Evolutionary conservation across 345 rosid genomes (phyloP).

Genomic region (Hibiscus syriacus): DNA sequence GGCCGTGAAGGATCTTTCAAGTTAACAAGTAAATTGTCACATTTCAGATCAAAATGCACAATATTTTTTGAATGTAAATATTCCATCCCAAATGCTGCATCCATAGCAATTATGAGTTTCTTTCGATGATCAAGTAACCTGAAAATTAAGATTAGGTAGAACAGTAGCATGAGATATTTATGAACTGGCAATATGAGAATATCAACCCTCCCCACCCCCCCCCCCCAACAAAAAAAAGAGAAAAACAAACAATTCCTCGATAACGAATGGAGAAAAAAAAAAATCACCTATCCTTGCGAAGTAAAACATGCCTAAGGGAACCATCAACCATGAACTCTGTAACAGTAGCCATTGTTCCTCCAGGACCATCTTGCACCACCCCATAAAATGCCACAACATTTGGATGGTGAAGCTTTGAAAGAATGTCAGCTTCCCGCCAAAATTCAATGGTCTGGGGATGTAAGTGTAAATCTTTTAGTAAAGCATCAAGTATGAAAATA

Average conservation of each 20-base stretch:
- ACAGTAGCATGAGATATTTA: neutral
- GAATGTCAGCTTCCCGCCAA: conserved; percentile 91
- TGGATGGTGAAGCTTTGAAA: conserved; percentile 91
- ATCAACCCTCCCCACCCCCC: neutral
- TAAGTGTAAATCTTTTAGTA: neutral
- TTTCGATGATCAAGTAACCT: conserved; percentile 71
- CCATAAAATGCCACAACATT: conserved; percentile 97
- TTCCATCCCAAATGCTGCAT: conserved; percentile 89
- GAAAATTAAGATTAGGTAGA: conserved; percentile 14
- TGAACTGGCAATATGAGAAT: neutral
- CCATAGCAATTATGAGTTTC: conserved; percentile 76
- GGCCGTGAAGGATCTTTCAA: conserved; percentile 77
- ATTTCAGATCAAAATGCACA: conserved; percentile 77
- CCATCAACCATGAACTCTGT: conserved; percentile 95
- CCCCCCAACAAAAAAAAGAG: neutral
- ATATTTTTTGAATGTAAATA: conserved; percentile 75
- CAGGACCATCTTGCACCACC: conserved; percentile 89
- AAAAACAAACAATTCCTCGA: conserved; percentile 8
- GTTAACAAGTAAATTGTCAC: conserved; percentile 76
- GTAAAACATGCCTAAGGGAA: conserved; percentile 87
- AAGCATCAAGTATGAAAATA: neutral
- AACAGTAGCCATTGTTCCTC: conserved; percentile 78
- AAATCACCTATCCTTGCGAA: conserved; percentile 70
- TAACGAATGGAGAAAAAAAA: conserved; percentile 13
- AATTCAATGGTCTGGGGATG: conserved; percentile 55